Evolutionary conservation across 352 stramenopile genomes (phyloP).

Genomic region (Peronospora belbahrii): DNA sequence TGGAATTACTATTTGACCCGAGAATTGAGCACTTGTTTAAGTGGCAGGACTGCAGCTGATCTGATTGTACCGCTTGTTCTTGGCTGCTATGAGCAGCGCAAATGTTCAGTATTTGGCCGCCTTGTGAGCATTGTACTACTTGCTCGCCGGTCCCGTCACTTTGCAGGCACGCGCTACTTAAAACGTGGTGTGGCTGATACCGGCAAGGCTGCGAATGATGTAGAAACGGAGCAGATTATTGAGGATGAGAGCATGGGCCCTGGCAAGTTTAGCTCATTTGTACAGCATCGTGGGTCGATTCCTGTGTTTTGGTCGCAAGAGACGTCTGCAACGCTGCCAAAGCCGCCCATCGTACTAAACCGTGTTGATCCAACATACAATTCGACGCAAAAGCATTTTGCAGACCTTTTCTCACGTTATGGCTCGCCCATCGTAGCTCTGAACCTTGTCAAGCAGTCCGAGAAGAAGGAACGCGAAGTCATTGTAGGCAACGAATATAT

Average conservation of each 20-base stretch:
- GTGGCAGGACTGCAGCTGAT: constrained; percentile 75
- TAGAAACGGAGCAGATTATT: constrained; percentile 98
- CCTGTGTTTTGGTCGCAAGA: constrained; percentile 99
- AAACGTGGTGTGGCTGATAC: constrained; percentile 95
- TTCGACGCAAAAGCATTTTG: constrained; percentile 91
- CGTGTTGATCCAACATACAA: constrained; percentile 95
- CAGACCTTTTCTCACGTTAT: constrained; percentile 94
- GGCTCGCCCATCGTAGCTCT: constrained; percentile 94
- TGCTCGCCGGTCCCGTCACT: constrained; percentile 94
- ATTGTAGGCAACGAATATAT: constrained; percentile 97
- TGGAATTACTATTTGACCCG: constrained; percentile 96
- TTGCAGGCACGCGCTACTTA: constrained; percentile 98
- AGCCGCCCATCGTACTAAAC: constrained; percentile 96
- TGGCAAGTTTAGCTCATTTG: constrained; percentile 92
- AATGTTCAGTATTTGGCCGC: constrained; percentile 93
- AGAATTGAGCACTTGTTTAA: constrained; percentile 87
- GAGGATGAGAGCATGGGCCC: constrained; percentile 84
- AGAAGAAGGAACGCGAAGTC: constrained; percentile 95
- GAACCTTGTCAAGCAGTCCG: constrained; percentile 97
- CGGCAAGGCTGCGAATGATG: constrained; percentile 99
- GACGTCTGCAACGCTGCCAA: constrained; percentile 95
- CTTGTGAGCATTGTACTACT: constrained; percentile 95
- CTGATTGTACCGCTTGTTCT: constrained; percentile 88
- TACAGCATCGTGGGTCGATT: constrained; percentile 98
- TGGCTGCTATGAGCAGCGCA: constrained; percentile 95